Percentiles rank a stretch among this genome's conserved stretches.
These are phyloP conservation scores for Kwoniella dejecticola DNA, from an alignment of 768 basidiomycete species.

Conservation along the genomic window DNA sequence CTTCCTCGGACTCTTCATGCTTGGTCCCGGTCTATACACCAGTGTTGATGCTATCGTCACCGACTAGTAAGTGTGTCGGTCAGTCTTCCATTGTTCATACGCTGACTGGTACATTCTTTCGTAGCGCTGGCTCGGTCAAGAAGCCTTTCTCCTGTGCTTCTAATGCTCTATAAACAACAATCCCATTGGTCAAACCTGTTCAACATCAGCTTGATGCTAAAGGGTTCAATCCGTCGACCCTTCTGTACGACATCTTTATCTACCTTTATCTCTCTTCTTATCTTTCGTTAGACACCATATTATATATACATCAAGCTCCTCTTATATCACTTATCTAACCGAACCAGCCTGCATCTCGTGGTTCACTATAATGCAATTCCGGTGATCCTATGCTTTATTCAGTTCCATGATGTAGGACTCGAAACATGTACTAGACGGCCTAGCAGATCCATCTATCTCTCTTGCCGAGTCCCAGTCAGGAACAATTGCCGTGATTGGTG, in stretches of 20 bases:
- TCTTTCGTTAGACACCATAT: too few species aligned
- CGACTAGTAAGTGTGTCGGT: conserved; percentile 38
- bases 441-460: too few species aligned
- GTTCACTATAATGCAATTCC: too few species aligned
- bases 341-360: too few species aligned
- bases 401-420: too few species aligned
- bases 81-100: background rate
- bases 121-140: conserved; percentile 35
- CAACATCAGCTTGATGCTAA: background rate
- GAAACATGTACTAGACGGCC: too few species aligned
- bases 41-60: conserved; percentile 40
- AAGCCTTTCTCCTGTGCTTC: conserved; percentile 41
- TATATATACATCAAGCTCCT: too few species aligned
- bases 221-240: background rate
- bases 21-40: conserved; percentile 48
- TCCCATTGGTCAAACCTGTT: background rate
- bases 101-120: background rate
- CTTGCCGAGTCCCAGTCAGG: too few species aligned
- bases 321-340: too few species aligned
- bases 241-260: background rate
- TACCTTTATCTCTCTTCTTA: background rate
- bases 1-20: conserved; percentile 45
- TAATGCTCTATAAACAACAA: conserved; percentile 28
- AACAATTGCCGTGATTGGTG: too few species aligned
- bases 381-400: too few species aligned